Evolutionary conservation across 2,329 filamentous ascomycete species (phyloP).

Genomic region (Fusarium heterosporum): DNA sequence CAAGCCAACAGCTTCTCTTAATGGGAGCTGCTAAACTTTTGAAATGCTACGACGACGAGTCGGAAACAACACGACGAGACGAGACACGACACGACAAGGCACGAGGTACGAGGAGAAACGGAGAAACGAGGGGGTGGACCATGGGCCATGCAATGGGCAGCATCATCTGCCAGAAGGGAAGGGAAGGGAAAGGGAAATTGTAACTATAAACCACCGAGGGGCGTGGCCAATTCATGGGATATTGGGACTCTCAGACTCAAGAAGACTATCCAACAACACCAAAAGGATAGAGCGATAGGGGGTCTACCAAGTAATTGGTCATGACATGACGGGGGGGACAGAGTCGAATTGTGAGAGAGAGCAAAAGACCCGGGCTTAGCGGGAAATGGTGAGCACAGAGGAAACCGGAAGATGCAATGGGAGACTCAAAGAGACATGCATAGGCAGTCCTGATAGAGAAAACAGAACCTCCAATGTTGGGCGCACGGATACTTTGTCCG

Average conservation of each 20-base stretch:
- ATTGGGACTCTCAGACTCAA: slow-evolving; percentile 15
- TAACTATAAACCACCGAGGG: slow-evolving; percentile 44
- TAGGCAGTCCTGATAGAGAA: slow-evolving; percentile 39
- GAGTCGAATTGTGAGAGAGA: slow-evolving; percentile 27
- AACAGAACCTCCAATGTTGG: slow-evolving; percentile 20
- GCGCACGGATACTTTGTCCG: slow-evolving; percentile 34
- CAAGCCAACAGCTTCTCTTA: slow-evolving; percentile 45
- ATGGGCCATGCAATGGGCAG: slow-evolving; percentile 6
- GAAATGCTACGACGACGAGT: slow-evolving; percentile 46
- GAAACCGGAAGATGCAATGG: slow-evolving; percentile 28
- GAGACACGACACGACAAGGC: slow-evolving; percentile 41
- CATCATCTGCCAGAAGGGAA: slow-evolving; percentile 46
- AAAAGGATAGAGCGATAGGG: slow-evolving; percentile 31
- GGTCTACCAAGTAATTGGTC: slow-evolving; percentile 40
- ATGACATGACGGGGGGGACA: slow-evolving; percentile 18
- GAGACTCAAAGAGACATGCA: slow-evolving; percentile 31
- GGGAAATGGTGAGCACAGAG: slow-evolving; percentile 18
- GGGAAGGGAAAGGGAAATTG: slow-evolving; percentile 42
- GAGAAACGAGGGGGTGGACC: slow-evolving; percentile 40
- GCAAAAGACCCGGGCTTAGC: slow-evolving; percentile 38
- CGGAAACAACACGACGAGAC: slow-evolving; percentile 36
- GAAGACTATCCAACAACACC: slow-evolving; percentile 28
- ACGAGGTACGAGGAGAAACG: slow-evolving; percentile 37
- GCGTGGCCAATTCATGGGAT: slow-evolving; percentile 26
- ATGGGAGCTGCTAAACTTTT: slow-evolving; percentile 33